Evolutionary conservation across 306 rosid genomes (phyloP).

Genomic region (Begonia masoniana): DNA sequence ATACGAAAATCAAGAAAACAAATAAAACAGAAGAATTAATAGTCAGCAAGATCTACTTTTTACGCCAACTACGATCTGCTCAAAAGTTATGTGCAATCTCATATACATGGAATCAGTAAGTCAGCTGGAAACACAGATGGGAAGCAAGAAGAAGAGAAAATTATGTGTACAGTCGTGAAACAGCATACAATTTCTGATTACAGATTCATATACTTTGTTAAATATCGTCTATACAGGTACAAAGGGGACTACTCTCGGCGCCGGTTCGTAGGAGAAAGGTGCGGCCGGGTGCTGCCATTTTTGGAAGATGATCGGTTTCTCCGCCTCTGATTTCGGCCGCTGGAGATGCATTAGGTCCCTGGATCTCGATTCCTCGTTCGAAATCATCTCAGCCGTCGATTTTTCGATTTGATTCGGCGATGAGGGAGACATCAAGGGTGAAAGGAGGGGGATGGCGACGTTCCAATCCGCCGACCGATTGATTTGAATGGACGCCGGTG

Average conservation of each 20-base stretch:
- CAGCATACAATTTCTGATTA: too few species aligned
- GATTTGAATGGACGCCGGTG: slow-evolving; percentile 62
- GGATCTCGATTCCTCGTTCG: slow-evolving; percentile 17
- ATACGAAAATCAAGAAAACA: too few species aligned
- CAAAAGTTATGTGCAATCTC: too few species aligned
- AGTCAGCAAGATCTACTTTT: too few species aligned
- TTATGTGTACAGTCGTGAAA: too few species aligned
- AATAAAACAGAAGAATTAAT: too few species aligned
- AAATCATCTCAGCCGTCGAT: slow-evolving; percentile 9
- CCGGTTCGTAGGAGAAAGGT: slow-evolving; percentile 54
- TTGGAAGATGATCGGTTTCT: slow-evolving; percentile 32
- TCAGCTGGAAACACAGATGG: too few species aligned
- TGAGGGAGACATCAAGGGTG: slow-evolving; percentile 67
- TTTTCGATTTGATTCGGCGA: slow-evolving; percentile 10
- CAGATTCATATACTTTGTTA: too few species aligned
- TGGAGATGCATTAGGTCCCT: slow-evolving; percentile 2
- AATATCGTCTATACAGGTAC: slow-evolving; percentile 4
- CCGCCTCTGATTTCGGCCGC: slow-evolving; percentile 23
- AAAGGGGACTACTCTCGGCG: slow-evolving; percentile 46
- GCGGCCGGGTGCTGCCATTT: slow-evolving; percentile 99
- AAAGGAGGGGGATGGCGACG: slow-evolving; percentile 81
- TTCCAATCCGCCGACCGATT: slow-evolving; percentile 60
- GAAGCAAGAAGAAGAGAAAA: too few species aligned
- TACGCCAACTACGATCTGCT: too few species aligned
- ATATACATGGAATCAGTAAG: too few species aligned